phyloP scores from a whole-genome alignment of 2,329 filamentous ascomycete genomes.

The Dactylonectria macrodidyma region DNA sequence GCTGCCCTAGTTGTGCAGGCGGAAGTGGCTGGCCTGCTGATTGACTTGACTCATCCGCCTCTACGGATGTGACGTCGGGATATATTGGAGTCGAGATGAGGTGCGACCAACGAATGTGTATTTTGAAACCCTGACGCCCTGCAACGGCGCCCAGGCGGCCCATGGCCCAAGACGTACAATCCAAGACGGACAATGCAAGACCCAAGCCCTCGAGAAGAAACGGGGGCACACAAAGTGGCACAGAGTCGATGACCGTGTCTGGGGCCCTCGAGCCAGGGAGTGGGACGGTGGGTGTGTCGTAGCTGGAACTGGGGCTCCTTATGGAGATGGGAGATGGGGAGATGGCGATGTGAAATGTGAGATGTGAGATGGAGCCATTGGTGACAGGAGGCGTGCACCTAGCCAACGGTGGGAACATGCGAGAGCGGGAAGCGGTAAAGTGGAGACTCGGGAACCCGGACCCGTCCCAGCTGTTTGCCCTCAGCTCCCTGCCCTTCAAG shows the following conservation, averaged over 20 bases:
- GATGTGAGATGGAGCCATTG: neutral
- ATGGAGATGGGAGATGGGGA: neutral
- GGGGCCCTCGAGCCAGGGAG: neutral
- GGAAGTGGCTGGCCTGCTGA: slow-evolving; percentile 23
- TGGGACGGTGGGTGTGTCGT: neutral
- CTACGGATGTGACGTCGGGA: slow-evolving; percentile 36
- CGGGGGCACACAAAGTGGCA: slow-evolving; percentile 19
- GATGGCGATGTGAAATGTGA: neutral
- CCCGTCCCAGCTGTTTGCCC: neutral
- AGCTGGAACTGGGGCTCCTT: neutral
- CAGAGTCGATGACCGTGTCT: slow-evolving; percentile 13
- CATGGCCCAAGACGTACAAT: neutral
- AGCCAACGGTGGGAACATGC: slow-evolving; percentile 31
- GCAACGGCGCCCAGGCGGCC: slow-evolving; percentile 7
- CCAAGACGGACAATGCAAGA: neutral
- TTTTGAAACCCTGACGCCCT: slow-evolving; percentile 12
- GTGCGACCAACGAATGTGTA: slow-evolving; percentile 35
- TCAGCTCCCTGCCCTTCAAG: neutral
- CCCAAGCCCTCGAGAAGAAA: slow-evolving; percentile 1
- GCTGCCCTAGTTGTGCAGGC: slow-evolving; percentile 7
- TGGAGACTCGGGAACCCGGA: slow-evolving; percentile 7
- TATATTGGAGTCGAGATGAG: slow-evolving; percentile 41
- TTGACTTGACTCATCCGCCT: slow-evolving; percentile 20
- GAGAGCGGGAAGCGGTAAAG: slow-evolving; percentile 31
- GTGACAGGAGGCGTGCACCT: slow-evolving; percentile 15